Conservation (phyloP, 331 rosid species). For the Dryas integrifolia region DNA sequence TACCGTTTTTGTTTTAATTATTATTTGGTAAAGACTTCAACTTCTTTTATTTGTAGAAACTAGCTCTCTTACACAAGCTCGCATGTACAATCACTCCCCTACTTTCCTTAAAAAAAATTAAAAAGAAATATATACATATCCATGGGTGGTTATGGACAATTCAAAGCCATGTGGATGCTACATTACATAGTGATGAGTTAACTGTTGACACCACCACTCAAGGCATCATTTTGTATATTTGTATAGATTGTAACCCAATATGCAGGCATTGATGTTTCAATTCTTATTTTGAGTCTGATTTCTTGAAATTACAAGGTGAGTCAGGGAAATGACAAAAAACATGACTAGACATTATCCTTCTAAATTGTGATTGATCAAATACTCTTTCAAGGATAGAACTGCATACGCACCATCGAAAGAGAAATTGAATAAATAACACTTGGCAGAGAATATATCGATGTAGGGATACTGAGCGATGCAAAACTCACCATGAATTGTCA, state of each 20-base stretch:
- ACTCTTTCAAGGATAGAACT: background rate
- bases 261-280: too few species aligned
- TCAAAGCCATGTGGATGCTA: too few species aligned
- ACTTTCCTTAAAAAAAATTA: too few species aligned
- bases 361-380: background rate
- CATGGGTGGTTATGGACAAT: too few species aligned
- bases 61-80: background rate
- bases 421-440: background rate
- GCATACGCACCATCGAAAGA: background rate
- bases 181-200: background rate
- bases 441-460: too few species aligned
- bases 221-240: background rate
- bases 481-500: constrained; percentile 82
- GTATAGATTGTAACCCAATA: background rate
- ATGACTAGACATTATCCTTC: background rate
- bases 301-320: background rate
- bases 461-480: background rate
- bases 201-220: background rate
- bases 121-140: too few species aligned
- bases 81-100: too few species aligned
- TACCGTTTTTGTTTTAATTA: background rate
- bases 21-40: too few species aligned
- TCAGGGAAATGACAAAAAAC: background rate
- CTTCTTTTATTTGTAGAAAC: background rate
- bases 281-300: background rate